These are phyloP conservation scores for Coix lacrymajobi DNA, from an alignment of 176 grass and related monocot genomes.

Conservation along the genomic window DNA sequence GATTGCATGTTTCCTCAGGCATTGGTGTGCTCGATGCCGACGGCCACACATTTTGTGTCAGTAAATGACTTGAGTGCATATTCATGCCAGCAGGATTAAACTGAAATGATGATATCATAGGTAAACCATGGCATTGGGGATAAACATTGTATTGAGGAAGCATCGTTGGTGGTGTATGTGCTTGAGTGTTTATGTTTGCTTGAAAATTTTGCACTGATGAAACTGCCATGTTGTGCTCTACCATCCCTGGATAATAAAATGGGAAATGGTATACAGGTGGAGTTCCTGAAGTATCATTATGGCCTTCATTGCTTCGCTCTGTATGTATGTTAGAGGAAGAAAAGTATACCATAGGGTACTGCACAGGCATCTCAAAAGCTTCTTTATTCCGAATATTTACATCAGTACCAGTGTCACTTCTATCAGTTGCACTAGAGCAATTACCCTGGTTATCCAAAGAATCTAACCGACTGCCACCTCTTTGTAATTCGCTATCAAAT, in stretches of 20 bases:
- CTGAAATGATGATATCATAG: slow-evolving; percentile 53
- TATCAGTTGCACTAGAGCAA: slow-evolving; percentile 28
- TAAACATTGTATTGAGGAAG: slow-evolving; percentile 64
- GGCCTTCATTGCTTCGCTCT: slow-evolving; percentile 57
- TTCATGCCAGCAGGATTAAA: slow-evolving; percentile 48
- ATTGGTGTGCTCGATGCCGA: slow-evolving; percentile 36
- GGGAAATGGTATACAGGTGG: slow-evolving; percentile 56
- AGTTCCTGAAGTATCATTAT: slow-evolving; percentile 45
- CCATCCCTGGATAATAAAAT: slow-evolving; percentile 74
- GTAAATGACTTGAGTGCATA: slow-evolving; percentile 57
- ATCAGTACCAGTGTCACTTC: slow-evolving; percentile 20
- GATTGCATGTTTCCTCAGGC: slow-evolving; percentile 47
- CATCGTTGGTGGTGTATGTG: slow-evolving; percentile 29
- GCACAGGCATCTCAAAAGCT: slow-evolving; percentile 33
- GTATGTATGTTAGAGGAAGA: slow-evolving; percentile 57
- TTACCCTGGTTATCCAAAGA: slow-evolving; percentile 20
- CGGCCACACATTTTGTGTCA: slow-evolving; percentile 44
- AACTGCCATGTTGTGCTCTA: slow-evolving; percentile 46
- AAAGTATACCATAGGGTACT: slow-evolving; percentile 47
- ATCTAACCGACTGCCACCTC: slow-evolving; percentile 35
- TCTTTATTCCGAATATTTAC: slow-evolving; percentile 32
- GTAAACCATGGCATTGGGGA: slow-evolving; percentile 49
- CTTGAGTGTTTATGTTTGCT: slow-evolving; percentile 51
- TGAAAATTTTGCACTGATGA: slow-evolving; percentile 64
- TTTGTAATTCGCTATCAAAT: slow-evolving; percentile 36